Conservation (phyloP, 306 rosid genomes). For the Corylus americana region DNA sequence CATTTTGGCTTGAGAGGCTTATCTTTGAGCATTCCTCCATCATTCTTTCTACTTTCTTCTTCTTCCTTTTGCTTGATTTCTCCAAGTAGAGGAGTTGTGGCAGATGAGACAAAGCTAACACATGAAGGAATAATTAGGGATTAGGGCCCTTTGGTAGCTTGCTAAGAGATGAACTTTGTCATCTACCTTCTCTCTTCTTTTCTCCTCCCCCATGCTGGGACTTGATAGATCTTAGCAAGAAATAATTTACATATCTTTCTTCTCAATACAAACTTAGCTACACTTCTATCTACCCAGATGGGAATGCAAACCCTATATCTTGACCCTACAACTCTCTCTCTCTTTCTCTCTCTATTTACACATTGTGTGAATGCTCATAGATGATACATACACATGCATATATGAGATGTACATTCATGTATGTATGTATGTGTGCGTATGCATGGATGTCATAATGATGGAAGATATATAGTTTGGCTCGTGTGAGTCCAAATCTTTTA, state of each 20-base stretch:
- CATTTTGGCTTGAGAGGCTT: slow-evolving; percentile 24
- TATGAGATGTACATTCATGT: not conserved
- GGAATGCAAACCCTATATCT: slow-evolving; percentile 45
- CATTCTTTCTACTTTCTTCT: slow-evolving; percentile 1
- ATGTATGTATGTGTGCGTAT: slow-evolving; percentile 30
- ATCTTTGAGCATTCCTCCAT: slow-evolving; percentile 64
- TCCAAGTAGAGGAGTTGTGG: not conserved
- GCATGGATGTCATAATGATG: slow-evolving; percentile 46
- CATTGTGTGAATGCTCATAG: slow-evolving; percentile 29
- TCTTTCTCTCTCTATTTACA: slow-evolving; percentile 17
- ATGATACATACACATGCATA: not conserved
- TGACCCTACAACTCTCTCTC: slow-evolving; percentile 16
- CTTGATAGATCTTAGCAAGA: slow-evolving; percentile 11
- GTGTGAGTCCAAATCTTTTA: slow-evolving; percentile 46
- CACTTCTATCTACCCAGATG: slow-evolving; percentile 19
- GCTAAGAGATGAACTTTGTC: slow-evolving; percentile 4
- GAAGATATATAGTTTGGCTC: slow-evolving; percentile 47
- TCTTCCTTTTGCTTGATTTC: not conserved
- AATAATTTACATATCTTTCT: not conserved
- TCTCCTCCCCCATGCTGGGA: slow-evolving; percentile 30
- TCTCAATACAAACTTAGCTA: not conserved
- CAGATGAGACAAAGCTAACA: slow-evolving; percentile 23
- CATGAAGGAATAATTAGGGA: slow-evolving; percentile 26
- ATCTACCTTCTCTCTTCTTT: slow-evolving; percentile 18
- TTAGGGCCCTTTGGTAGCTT: slow-evolving; percentile 19